phyloP scores from a whole-genome alignment of 2,329 filamentous ascomycete genomes.

The Arthrinium phaeospermum region DNA sequence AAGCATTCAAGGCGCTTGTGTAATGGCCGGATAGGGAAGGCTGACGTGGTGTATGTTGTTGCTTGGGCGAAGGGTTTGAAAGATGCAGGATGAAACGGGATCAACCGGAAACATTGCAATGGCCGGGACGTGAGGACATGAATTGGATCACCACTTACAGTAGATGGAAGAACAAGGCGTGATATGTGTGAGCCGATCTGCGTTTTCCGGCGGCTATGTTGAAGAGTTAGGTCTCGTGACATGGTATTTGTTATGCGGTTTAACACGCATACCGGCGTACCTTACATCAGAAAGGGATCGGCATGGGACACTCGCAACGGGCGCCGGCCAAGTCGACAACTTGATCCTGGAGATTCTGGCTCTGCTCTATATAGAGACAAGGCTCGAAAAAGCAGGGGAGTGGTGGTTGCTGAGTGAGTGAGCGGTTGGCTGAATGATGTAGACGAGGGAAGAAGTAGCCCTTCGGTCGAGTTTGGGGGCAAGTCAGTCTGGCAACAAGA shows the following conservation, averaged over 20 bases:
- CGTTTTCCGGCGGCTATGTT: neutral
- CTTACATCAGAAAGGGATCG: constrained; percentile 13
- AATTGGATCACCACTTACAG: constrained; percentile 8
- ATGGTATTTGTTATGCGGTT: neutral
- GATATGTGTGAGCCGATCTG: neutral
- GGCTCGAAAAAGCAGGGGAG: neutral
- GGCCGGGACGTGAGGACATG: neutral
- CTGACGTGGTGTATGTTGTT: constrained; percentile 15
- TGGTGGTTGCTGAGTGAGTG: neutral
- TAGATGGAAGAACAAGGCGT: constrained; percentile 1
- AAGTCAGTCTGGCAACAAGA: constrained; percentile 8
- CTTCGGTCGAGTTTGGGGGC: neutral
- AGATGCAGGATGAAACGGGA: constrained; percentile 14
- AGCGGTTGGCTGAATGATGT: neutral
- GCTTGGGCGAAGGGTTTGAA: constrained; percentile 8
- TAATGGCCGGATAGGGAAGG: constrained; percentile 16
- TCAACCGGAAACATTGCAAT: constrained; percentile 15
- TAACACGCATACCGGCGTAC: neutral
- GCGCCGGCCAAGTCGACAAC: neutral
- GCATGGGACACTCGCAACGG: neutral
- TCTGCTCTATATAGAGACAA: neutral
- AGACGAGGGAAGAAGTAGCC: constrained; percentile 9
- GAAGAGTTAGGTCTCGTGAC: constrained; percentile 12
- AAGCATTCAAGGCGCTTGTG: neutral
- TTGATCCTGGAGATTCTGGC: neutral